These are phyloP conservation scores for Urochloa ruziziensis DNA, from an alignment of 176 grass and related monocot species.

Conservation along the genomic window DNA sequence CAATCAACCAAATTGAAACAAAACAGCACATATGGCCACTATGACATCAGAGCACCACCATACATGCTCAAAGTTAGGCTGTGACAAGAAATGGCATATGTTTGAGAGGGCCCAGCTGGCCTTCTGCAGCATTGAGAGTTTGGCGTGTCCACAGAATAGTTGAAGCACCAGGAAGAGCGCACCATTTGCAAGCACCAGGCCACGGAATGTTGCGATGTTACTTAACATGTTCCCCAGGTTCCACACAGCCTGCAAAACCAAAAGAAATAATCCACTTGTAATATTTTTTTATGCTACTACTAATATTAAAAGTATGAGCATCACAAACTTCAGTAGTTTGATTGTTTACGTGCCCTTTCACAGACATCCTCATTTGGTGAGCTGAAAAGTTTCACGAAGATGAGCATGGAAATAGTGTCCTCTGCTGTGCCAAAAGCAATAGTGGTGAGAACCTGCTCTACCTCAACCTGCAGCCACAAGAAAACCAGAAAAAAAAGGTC, in stretches of 20 bases:
- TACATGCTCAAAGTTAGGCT: constrained; percentile 55
- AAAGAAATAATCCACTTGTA: neutral
- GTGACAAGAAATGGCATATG: constrained; percentile 33
- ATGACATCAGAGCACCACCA: constrained; percentile 9
- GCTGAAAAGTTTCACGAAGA: constrained; percentile 57
- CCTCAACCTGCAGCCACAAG: constrained; percentile 55
- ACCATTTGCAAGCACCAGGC: constrained; percentile 44
- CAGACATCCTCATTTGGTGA: constrained; percentile 54
- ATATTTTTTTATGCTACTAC: neutral
- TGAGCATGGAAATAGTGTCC: constrained; percentile 41
- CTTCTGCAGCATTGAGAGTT: constrained; percentile 57
- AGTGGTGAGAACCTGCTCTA: constrained; percentile 55
- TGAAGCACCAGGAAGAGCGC: constrained; percentile 43
- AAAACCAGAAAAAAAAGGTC: neutral
- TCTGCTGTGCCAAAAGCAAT: constrained; percentile 57
- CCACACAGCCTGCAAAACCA: constrained; percentile 58
- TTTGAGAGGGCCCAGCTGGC: constrained; percentile 57
- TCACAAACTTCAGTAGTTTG: neutral
- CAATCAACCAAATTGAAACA: neutral
- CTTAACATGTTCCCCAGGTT: constrained; percentile 60
- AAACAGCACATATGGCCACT: neutral
- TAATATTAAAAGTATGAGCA: neutral
- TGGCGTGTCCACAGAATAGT: constrained; percentile 44
- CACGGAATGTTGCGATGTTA: constrained; percentile 43
- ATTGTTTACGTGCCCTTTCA: constrained; percentile 46